Conservation (phyloP, 805 yeast genomes). For the Komagataella populi region DNA sequence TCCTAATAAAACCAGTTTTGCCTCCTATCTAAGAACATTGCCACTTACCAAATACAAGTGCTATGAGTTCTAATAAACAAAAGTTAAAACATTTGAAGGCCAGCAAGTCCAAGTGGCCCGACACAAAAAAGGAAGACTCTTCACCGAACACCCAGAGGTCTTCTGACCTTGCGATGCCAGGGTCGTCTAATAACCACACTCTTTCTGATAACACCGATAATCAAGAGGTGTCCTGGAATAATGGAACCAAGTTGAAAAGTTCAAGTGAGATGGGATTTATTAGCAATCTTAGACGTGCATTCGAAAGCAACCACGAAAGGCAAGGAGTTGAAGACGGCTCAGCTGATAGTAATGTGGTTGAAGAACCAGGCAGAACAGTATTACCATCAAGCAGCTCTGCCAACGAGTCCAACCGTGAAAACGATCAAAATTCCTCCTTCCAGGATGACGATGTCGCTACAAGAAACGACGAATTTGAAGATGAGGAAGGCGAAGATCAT, state of each 20-base stretch:
- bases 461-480: slow-evolving; percentile 5
- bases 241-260: background rate
- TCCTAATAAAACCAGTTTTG: background rate
- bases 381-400: background rate
- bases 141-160: background rate
- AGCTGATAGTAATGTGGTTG: slow-evolving; percentile 13
- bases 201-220: background rate
- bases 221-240: background rate
- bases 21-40: background rate
- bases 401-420: slow-evolving; percentile 7
- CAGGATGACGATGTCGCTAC: slow-evolving; percentile 6
- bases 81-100: background rate
- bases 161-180: background rate
- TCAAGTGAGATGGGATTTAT: background rate
- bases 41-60: background rate
- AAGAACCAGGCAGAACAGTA: slow-evolving; percentile 6
- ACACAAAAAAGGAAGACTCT: background rate
- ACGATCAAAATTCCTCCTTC: slow-evolving; percentile 7
- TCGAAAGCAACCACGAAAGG: slow-evolving; percentile 5
- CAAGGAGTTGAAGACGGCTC: slow-evolving; percentile 7
- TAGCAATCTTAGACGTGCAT: background rate
- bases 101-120: background rate
- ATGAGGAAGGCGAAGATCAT: slow-evolving; percentile 7
- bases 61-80: background rate
- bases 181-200: background rate